Evolutionary conservation across 108 stramenopile genomes (phyloP).

Genomic region (Craspedostauros australis): DNA sequence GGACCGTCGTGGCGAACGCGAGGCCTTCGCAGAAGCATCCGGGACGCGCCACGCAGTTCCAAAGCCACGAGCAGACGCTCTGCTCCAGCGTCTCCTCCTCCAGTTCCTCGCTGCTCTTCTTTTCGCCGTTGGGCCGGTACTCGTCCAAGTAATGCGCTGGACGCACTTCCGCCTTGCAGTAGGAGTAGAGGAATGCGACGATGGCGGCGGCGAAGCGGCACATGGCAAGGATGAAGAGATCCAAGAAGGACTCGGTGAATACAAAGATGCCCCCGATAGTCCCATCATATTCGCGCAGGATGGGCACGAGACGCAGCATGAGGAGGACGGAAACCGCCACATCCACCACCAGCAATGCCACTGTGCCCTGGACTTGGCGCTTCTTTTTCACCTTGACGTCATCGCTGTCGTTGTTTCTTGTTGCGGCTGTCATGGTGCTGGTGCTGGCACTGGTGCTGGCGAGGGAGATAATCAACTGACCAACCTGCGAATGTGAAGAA

Average conservation of each 20-base stretch:
- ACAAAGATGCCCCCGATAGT: conserved; percentile 12
- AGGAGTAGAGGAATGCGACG: conserved; percentile 11
- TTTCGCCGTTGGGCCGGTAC: conserved; percentile 36
- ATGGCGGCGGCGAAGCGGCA: conserved; percentile 9
- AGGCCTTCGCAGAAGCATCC: conserved; percentile 31
- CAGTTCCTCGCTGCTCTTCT: conserved; percentile 47
- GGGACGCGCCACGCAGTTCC: conserved; percentile 21
- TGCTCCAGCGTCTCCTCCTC: conserved; percentile 58
- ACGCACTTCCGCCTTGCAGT: conserved; percentile 7
- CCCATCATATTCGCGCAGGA: neutral
- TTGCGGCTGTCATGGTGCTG: too few relatives aligned
- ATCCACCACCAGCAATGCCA: conserved; percentile 25
- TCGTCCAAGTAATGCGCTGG: conserved; percentile 29
- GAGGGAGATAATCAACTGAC: too few relatives aligned
- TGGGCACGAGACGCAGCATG: conserved; percentile 16
- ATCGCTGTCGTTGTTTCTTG: too few relatives aligned
- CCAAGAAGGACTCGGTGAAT: conserved; percentile 24
- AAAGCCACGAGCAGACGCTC: conserved; percentile 27
- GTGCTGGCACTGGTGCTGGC: too few relatives aligned
- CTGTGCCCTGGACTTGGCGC: conserved; percentile 12
- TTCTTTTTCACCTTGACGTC: neutral
- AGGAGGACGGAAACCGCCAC: conserved; percentile 14
- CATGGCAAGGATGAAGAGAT: conserved; percentile 22
- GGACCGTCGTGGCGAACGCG: conserved; percentile 16
- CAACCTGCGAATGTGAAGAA: too few relatives aligned